phyloP scores from a whole-genome alignment of 306 rosid genomes.

The Macrotyloma uniflorum region DNA sequence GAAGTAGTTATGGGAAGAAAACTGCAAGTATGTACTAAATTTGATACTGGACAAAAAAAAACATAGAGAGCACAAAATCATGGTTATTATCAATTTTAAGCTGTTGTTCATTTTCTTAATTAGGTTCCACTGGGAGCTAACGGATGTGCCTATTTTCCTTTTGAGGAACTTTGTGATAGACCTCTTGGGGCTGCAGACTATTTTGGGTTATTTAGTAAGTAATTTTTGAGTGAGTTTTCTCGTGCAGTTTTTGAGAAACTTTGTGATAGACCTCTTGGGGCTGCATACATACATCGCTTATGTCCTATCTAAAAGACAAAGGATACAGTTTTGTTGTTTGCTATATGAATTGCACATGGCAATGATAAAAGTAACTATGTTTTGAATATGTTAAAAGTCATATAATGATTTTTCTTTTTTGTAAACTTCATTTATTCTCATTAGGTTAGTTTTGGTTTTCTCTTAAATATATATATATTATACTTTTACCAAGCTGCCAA shows the following conservation, averaged over 20 bases:
- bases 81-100: constrained; percentile 17
- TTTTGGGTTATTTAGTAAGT: constrained; percentile 93
- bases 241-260: too few relatives aligned
- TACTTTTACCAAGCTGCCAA: neutral
- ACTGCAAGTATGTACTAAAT: constrained; percentile 56
- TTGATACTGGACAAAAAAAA: constrained; percentile 1
- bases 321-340: constrained; percentile 16
- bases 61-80: neutral
- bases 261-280: too few relatives aligned
- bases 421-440: neutral
- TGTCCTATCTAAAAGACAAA: constrained; percentile 18
- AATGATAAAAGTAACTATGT: neutral
- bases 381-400: neutral
- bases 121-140: constrained; percentile 89
- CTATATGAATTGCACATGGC: constrained; percentile 19
- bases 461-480: constrained; percentile 14
- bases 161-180: constrained; percentile 87
- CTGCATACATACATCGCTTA: neutral
- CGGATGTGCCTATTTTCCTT: constrained; percentile 86
- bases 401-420: constrained; percentile 4
- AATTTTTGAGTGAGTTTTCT: constrained; percentile 35
- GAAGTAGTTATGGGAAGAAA: constrained; percentile 95
- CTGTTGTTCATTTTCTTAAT: constrained; percentile 27
- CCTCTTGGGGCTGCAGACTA: constrained; percentile 98
- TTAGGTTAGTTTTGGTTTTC: constrained; percentile 8